These are phyloP conservation scores for Eimeria necatrix DNA, from an alignment of 169 alveolate species.

Conservation along the genomic window DNA sequence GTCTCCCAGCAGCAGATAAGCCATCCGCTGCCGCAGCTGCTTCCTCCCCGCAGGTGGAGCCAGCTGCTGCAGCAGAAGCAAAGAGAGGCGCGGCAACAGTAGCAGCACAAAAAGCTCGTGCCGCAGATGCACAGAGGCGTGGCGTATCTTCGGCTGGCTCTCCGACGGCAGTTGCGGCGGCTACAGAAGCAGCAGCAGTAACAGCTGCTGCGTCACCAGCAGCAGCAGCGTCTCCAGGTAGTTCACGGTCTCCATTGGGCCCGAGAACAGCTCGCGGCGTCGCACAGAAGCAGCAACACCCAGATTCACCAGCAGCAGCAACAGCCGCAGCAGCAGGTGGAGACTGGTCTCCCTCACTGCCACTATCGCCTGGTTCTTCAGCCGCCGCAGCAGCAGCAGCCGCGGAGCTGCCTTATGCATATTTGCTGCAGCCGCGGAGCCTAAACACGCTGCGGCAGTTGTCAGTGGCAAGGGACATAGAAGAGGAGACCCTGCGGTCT, in stretches of 20 bases:
- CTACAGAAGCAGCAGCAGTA: neutral
- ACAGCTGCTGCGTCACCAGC: neutral
- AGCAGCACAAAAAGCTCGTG: neutral
- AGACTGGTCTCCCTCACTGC: neutral
- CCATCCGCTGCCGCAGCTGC: constrained; percentile 36
- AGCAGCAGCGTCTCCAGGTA: neutral
- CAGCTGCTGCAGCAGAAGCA: neutral
- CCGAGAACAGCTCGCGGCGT: neutral
- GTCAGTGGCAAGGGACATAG: neutral
- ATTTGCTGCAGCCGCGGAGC: constrained; percentile 37
- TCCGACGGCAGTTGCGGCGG: neutral
- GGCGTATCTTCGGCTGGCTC: neutral
- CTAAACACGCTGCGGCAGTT: constrained; percentile 23
- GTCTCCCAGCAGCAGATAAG: constrained; percentile 1
- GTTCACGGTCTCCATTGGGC: neutral
- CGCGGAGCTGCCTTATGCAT: constrained; percentile 16
- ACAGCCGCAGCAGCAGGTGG: neutral
- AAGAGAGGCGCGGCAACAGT: neutral
- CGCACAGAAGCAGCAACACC: constrained; percentile 34
- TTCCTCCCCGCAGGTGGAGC: constrained; percentile 3
- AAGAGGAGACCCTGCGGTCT: neutral
- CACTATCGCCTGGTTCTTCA: neutral
- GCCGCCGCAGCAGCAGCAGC: constrained; percentile 51
- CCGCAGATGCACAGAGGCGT: neutral
- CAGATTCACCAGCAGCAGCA: neutral